A percentile compares a stretch with the other conserved stretches of the same genome.
Conservation (phyloP, 2,329 filamentous ascomycete genomes). For the Scleromitrula shiraiana region DNA sequence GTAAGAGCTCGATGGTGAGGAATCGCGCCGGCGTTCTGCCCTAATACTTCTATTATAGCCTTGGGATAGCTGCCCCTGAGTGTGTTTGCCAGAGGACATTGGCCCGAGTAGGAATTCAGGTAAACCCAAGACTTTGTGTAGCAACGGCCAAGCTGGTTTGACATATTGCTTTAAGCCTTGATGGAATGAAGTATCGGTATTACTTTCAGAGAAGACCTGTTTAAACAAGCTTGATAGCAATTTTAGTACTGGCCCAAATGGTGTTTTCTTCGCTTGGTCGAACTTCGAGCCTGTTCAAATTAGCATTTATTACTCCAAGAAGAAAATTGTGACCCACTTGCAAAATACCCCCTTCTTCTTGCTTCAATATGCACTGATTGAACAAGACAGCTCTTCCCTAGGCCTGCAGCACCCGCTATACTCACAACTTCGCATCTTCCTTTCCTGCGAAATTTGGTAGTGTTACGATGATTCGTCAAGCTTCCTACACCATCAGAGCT, state of each 20-base stretch:
- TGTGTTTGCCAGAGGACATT: conserved; percentile 6
- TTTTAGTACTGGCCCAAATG: conserved; percentile 56
- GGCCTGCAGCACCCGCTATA: conserved; percentile 52
- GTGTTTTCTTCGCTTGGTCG: conserved; percentile 50
- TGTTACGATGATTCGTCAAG: conserved; percentile 21
- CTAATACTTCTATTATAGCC: conserved; percentile 26
- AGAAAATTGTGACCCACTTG: conserved; percentile 29
- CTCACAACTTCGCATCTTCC: conserved; percentile 57
- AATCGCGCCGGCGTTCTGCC: conserved; percentile 23
- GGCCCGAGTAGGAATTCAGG: conserved; percentile 60
- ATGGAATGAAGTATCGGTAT: conserved; percentile 57
- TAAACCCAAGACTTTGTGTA: conserved; percentile 53
- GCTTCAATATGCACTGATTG: conserved; percentile 55
- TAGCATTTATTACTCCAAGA: not conserved
- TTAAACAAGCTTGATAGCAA: conserved; percentile 59
- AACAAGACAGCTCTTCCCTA: conserved; percentile 59
- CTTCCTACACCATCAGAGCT: conserved; percentile 27
- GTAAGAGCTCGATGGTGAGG: conserved; percentile 23
- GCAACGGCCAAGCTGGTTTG: conserved; percentile 54
- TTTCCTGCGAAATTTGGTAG: conserved; percentile 48
- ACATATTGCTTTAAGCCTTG: conserved; percentile 54
- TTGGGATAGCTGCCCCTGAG: conserved; percentile 17
- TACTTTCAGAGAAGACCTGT: conserved; percentile 58
- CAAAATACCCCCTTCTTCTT: conserved; percentile 54
- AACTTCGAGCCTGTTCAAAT: conserved; percentile 45